Percentiles rank a stretch among this genome's conserved stretches.
These are phyloP conservation scores for Tinospora cordifolia DNA, from an alignment of 164 flowering plant genomes.

Conservation along the genomic window DNA sequence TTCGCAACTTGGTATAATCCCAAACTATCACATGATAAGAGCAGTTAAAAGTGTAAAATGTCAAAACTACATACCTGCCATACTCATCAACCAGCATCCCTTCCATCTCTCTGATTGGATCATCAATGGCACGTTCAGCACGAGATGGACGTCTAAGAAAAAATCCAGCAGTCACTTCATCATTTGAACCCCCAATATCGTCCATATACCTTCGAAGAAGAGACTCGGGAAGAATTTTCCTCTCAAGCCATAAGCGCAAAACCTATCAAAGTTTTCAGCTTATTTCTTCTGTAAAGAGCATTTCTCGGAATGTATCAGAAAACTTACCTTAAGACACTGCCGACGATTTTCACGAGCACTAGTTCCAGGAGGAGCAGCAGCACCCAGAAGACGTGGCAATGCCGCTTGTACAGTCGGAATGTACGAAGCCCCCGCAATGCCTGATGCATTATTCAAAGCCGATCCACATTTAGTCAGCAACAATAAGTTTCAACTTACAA, in stretches of 20 bases:
- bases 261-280: constrained; percentile 43
- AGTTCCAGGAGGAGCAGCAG: constrained; percentile 89
- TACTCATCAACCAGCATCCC: constrained; percentile 98
- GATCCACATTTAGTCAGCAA: neutral
- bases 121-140: constrained; percentile 88
- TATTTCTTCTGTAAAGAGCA: neutral
- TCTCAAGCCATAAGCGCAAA: constrained; percentile 88
- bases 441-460: constrained; percentile 26
- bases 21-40: neutral
- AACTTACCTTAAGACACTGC: constrained; percentile 78
- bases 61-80: constrained; percentile 60
- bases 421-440: constrained; percentile 92
- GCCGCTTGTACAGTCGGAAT: constrained; percentile 89
- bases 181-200: constrained; percentile 73
- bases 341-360: constrained; percentile 94
- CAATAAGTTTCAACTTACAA: neutral
- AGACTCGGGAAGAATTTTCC: constrained; percentile 86
- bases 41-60: neutral
- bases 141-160: constrained; percentile 77
- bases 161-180: constrained; percentile 47
- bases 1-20: neutral
- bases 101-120: constrained; percentile 98
- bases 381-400: constrained; percentile 83
- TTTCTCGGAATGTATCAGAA: neutral
- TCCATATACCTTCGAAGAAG: constrained; percentile 73